Percentiles rank a stretch among this genome's conserved stretches.
Evolutionary conservation across 106 monocot genomes (phyloP).

Genomic region (Acanthochlamys bracteata): DNA sequence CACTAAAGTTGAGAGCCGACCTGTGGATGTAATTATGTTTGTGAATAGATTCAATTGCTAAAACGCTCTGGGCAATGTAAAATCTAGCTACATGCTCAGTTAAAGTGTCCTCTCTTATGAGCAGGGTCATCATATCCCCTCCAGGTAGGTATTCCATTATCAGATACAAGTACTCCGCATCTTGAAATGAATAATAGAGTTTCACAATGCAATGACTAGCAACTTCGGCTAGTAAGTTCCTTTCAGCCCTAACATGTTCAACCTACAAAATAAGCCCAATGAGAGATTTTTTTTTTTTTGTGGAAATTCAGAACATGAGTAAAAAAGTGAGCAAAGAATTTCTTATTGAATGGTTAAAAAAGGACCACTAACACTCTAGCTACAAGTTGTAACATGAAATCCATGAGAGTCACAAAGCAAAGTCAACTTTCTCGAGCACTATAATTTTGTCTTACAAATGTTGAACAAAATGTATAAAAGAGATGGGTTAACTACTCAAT

Average conservation of each 20-base stretch:
- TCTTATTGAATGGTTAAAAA: no score
- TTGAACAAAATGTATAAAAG: no score
- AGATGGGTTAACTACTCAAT: no score
- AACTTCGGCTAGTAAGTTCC: conserved; percentile 97
- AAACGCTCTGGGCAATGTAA: conserved; percentile 89
- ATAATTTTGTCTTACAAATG: no score
- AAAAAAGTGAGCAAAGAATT: background rate
- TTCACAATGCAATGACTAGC: conserved; percentile 98
- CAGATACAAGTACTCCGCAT: conserved; percentile 82
- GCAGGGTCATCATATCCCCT: conserved; percentile 98
- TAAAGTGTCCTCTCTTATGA: conserved; percentile 93
- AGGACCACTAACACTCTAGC: no score
- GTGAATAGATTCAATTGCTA: conserved; percentile 97
- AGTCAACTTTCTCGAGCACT: no score
- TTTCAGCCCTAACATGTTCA: conserved; percentile 94
- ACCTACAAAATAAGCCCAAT: conserved; percentile 33
- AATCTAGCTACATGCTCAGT: conserved; percentile 93
- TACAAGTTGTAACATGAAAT: no score
- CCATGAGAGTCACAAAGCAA: no score
- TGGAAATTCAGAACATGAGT: background rate
- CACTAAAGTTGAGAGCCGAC: conserved; percentile 18
- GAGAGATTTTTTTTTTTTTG: background rate
- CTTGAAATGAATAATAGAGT: conserved; percentile 99
- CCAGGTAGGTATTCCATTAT: conserved; percentile 98
- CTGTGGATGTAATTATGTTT: conserved; percentile 97